Evolutionary conservation across 495 filamentous ascomycete species (phyloP).

Genomic region (Hypoxylon fuscum): DNA sequence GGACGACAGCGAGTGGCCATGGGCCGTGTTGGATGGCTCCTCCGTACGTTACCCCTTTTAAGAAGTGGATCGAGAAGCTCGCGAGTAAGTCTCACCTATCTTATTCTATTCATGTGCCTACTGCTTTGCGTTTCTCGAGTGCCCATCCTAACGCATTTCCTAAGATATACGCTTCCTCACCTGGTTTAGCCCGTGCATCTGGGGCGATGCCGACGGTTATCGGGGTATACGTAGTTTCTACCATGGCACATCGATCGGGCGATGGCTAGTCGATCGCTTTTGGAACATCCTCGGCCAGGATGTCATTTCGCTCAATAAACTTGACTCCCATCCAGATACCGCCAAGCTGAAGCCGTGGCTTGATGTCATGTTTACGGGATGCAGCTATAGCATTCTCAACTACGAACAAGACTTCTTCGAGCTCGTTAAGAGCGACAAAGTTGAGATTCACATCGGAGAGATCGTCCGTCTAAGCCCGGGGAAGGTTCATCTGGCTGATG

Average conservation of each 20-base stretch:
- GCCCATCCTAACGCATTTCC: background rate
- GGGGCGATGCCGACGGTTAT: constrained; percentile 55
- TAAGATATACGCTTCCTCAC: constrained; percentile 53
- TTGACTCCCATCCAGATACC: constrained; percentile 68
- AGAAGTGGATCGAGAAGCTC: constrained; percentile 61
- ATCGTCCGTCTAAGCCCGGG: constrained; percentile 60
- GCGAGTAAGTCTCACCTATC: constrained; percentile 52
- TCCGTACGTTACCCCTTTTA: constrained; percentile 56
- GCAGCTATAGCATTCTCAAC: constrained; percentile 72
- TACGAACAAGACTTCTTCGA: constrained; percentile 73
- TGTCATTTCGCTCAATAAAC: constrained; percentile 65
- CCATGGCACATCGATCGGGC: constrained; percentile 72
- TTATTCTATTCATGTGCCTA: background rate
- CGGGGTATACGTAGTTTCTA: constrained; percentile 58
- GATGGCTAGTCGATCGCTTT: constrained; percentile 73
- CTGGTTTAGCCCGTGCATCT: constrained; percentile 58
- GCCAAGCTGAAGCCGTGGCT: constrained; percentile 72
- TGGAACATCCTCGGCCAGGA: constrained; percentile 71
- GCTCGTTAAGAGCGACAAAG: constrained; percentile 63
- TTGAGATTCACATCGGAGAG: constrained; percentile 64
- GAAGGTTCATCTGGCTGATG: constrained; percentile 64
- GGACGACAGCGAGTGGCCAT: constrained; percentile 67
- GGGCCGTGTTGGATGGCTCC: constrained; percentile 78
- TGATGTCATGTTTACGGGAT: constrained; percentile 69
- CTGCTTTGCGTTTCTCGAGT: background rate